A percentile compares a stretch with the other conserved stretches of the same genome.
Conservation (phyloP, 2,329 filamentous ascomycete genomes). For the Dissoconium aciculare region DNA sequence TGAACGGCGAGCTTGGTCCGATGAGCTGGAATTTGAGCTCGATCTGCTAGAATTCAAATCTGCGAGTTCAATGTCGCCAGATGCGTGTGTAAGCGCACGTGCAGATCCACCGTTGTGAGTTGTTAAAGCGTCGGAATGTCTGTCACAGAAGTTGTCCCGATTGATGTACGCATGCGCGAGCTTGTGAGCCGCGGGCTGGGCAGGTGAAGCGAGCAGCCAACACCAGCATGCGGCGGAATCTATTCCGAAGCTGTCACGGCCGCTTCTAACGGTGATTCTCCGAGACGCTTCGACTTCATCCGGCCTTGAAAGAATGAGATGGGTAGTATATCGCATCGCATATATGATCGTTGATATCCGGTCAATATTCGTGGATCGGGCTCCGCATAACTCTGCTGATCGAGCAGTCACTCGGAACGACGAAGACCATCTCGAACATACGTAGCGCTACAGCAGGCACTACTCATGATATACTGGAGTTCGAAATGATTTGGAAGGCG, state of each 20-base stretch:
- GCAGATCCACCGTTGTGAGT: slow-evolving; percentile 2
- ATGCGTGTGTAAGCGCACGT: slow-evolving; percentile 2
- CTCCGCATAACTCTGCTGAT: background rate
- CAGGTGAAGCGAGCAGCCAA: slow-evolving; percentile 10
- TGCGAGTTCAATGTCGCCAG: slow-evolving; percentile 2
- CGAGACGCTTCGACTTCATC: slow-evolving; percentile 1
- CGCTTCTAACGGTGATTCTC: background rate
- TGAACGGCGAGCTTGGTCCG: background rate
- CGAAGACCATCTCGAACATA: background rate
- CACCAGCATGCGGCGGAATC: slow-evolving; percentile 12
- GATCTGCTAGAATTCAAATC: background rate
- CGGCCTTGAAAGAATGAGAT: slow-evolving; percentile 3
- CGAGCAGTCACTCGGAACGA: background rate
- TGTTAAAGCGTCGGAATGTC: slow-evolving; percentile 3
- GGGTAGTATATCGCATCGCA: slow-evolving; percentile 6
- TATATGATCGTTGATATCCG: background rate
- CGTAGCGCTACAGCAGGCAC: background rate
- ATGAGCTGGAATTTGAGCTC: background rate
- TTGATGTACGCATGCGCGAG: background rate
- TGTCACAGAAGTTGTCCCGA: background rate
- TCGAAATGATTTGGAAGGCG: no score
- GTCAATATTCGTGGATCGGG: background rate
- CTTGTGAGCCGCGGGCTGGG: slow-evolving; percentile 3
- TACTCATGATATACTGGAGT: background rate
- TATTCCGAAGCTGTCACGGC: slow-evolving; percentile 9